These are phyloP conservation scores for Solanum sitiens DNA, from an alignment of 257 asterid genomes.

Conservation along the genomic window DNA sequence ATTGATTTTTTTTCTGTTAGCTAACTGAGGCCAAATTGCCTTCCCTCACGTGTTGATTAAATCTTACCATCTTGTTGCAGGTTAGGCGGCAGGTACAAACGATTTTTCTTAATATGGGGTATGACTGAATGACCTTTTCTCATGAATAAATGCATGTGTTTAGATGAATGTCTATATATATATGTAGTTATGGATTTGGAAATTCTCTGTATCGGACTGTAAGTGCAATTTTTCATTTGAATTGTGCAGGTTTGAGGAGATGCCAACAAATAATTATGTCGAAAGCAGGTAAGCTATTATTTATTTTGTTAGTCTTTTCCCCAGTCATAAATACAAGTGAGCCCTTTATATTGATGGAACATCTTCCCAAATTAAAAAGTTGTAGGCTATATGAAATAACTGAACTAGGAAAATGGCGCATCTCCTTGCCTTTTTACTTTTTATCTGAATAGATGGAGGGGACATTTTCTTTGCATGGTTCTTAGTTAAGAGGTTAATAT, in stretches of 20 bases:
- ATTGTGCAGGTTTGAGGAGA: slow-evolving; percentile 81
- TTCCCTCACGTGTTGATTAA: not conserved
- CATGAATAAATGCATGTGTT: not conserved
- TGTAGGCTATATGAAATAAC: not conserved
- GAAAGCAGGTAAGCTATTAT: slow-evolving; percentile 70
- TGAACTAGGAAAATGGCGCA: not conserved
- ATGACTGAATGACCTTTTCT: slow-evolving; percentile 6
- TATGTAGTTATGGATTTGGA: not conserved
- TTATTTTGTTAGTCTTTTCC: not conserved
- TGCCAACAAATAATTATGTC: slow-evolving; percentile 89
- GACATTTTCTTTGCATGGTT: not conserved
- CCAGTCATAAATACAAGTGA: not conserved
- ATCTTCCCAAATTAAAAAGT: not conserved
- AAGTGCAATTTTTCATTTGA: not conserved
- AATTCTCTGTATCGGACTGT: not conserved
- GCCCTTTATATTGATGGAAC: not conserved
- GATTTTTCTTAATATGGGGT: slow-evolving; percentile 96
- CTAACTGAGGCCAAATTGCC: not conserved
- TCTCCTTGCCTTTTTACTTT: not conserved
- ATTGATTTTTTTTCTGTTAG: not conserved
- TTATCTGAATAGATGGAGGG: not conserved
- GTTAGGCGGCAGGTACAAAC: slow-evolving; percentile 80
- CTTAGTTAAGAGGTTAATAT: not conserved
- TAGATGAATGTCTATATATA: not conserved
- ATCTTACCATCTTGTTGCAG: slow-evolving; percentile 27